Percentiles rank a stretch among this genome's conserved stretches.
Evolutionary conservation across 306 rosid species (phyloP).

Genomic region (Acacia crassicarpa): DNA sequence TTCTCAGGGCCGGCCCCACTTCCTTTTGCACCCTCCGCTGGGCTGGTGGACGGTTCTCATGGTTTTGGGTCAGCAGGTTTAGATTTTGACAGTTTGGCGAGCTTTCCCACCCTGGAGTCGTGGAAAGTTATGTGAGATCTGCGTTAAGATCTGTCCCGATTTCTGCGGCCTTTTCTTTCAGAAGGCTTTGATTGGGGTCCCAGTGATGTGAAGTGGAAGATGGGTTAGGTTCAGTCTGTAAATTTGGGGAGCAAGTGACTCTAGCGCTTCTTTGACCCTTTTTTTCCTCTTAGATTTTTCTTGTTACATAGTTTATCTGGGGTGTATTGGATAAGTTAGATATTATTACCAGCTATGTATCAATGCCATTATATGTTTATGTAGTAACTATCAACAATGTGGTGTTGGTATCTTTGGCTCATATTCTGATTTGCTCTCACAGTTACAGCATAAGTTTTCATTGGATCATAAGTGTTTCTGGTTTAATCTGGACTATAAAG

Average conservation of each 20-base stretch:
- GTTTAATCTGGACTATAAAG: not conserved
- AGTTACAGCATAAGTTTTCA: not conserved
- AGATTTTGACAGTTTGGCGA: conserved; percentile 67
- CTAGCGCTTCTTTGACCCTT: not conserved
- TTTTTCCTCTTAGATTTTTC: not conserved
- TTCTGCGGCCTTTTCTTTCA: not conserved
- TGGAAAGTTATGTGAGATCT: conserved; percentile 77
- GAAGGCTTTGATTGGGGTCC: not conserved
- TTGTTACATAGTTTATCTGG: conserved; percentile 2
- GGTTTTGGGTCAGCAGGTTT: conserved; percentile 41
- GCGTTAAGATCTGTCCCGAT: not conserved
- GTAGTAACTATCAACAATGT: not conserved
- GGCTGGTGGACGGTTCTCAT: conserved; percentile 8
- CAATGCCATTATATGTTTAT: conserved; percentile 29
- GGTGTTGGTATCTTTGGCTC: not conserved
- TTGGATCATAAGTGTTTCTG: not conserved
- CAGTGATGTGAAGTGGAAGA: not conserved
- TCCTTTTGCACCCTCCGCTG: conserved; percentile 19
- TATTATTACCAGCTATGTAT: conserved; percentile 6
- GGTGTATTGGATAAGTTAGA: conserved; percentile 33
- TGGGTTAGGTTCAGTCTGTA: conserved; percentile 37
- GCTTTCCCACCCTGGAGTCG: conserved; percentile 93
- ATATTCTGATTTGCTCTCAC: not conserved
- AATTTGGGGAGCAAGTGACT: conserved; percentile 35
- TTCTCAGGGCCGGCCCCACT: conserved; percentile 39